These are phyloP conservation scores for Kwoniella pini DNA, from an alignment of 768 basidiomycete species.

Conservation along the genomic window DNA sequence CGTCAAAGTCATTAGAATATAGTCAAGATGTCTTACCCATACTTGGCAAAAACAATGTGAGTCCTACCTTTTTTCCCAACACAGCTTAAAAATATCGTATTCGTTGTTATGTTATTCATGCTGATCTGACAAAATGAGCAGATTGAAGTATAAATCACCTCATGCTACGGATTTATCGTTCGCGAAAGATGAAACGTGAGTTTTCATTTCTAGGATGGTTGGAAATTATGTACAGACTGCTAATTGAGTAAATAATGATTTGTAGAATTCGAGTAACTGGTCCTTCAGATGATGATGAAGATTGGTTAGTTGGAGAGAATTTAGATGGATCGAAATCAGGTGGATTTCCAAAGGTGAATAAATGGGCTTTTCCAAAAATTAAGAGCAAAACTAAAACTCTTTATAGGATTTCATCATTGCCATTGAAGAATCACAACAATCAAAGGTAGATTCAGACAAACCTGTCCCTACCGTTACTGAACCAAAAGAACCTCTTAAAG, in stretches of 20 bases:
- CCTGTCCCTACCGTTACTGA: neutral
- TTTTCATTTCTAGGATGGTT: too few relatives aligned
- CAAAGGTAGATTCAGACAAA: slow-evolving; percentile 4
- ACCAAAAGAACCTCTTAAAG: neutral
- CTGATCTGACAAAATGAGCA: slow-evolving; percentile 5
- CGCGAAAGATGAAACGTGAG: slow-evolving; percentile 53
- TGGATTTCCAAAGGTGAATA: slow-evolving; percentile 51
- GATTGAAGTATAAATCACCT: slow-evolving; percentile 52
- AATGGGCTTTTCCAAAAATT: neutral
- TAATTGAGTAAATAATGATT: neutral
- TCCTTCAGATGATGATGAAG: slow-evolving; percentile 49
- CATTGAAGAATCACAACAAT: slow-evolving; percentile 31
- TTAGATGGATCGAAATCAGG: slow-evolving; percentile 48
- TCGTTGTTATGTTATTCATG: too few relatives aligned
- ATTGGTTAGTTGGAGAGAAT: slow-evolving; percentile 52
- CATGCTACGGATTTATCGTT: slow-evolving; percentile 54
- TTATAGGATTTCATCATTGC: slow-evolving; percentile 50
- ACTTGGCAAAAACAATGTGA: slow-evolving; percentile 51
- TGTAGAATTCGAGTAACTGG: slow-evolving; percentile 51
- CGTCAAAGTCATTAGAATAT: too few relatives aligned
- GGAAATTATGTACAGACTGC: neutral
- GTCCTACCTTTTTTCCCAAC: slow-evolving; percentile 4
- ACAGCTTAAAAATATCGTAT: too few relatives aligned
- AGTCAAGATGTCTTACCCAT: slow-evolving; percentile 44
- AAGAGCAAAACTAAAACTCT: neutral